Evolutionary conservation across 768 basidiomycete species (phyloP), one percentile per base, ranked within the genome.

Genomic region (Calvatia gigantea): DNA sequence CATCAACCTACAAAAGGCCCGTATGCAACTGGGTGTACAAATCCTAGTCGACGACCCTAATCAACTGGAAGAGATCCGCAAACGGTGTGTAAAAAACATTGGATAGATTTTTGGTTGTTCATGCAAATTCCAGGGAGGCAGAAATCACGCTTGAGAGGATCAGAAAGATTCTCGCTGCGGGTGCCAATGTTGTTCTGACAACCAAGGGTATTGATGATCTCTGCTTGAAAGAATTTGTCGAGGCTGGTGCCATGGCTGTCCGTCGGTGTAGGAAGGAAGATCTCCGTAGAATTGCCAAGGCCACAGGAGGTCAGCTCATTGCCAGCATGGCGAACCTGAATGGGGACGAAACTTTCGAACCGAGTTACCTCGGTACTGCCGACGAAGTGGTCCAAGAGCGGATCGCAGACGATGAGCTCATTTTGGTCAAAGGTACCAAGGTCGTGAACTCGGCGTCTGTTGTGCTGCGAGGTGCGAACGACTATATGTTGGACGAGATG

Each of bases 401-500:
- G 58, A 94, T 98, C 68, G 88, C 93, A n/a, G 97, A 99, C 65
- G 97, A 99, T 69, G 96, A 99, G 68, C 81, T 97, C 42, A 98
- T 98, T 70, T 75, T 99, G 60, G 78, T 98, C 76, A 99, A 98
- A 76, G 97, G 97, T 2, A 98, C 95, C 47, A 98, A 96, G 73
- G 88, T 94, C 38, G 95, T 98, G 67, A 94, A 75, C 75, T 95
- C 94, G 21, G 80, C 89, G 12, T 97, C 94, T 17, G 90, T 99
- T 65, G 84, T 99, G 56, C 78, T 99, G 56, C 84, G 97, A 52
- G 97, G 97, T 42, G 97, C 97, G 27, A 99, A 98, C 70, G 97
- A 99, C 71, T 98, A 96, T 70, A 94, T 98, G 91, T 75, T 98
- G 63, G 97, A 99, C 69, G 97, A 99, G 79, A 99, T 98, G 97